Conservation (phyloP, 176 grass and related monocot species). For the Avena insularis region DNA sequence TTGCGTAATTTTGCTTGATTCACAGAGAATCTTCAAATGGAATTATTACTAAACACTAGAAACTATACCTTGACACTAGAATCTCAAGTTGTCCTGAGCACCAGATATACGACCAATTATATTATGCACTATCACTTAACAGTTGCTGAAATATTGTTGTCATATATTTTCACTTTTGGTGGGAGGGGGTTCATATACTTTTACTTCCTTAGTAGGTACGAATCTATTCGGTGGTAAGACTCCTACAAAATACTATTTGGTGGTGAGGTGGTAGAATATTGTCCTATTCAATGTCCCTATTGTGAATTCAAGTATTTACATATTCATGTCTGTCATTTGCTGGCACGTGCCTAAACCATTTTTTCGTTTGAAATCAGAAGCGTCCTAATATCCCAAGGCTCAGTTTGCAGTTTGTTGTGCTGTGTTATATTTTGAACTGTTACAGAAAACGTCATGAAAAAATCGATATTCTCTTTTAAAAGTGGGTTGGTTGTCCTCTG, state of each 20-base stretch:
- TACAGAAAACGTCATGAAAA: not conserved
- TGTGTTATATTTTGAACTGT: not conserved
- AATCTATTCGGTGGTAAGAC: too few relatives aligned
- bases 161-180: too few relatives aligned
- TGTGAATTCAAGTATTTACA: too few relatives aligned
- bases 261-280: too few relatives aligned
- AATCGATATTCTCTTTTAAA: not conserved
- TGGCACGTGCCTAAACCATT: too few relatives aligned
- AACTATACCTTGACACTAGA: not conserved
- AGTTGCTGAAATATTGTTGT: too few relatives aligned
- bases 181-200: too few relatives aligned
- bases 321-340: too few relatives aligned
- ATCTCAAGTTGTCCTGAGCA: not conserved
- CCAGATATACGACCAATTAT: constrained; percentile 8
- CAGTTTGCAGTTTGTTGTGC: not conserved
- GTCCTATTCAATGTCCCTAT: too few relatives aligned
- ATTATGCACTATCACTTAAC: not conserved
- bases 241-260: too few relatives aligned
- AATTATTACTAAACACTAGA: not conserved
- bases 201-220: too few relatives aligned
- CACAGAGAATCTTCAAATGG: constrained; percentile 5
- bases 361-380: not conserved
- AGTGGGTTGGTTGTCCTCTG: not conserved
- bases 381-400: not conserved
- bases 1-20: constrained; percentile 28